phyloP scores from a whole-genome alignment of 495 filamentous ascomycete genomes.

The Penicillium longicatenatum region DNA sequence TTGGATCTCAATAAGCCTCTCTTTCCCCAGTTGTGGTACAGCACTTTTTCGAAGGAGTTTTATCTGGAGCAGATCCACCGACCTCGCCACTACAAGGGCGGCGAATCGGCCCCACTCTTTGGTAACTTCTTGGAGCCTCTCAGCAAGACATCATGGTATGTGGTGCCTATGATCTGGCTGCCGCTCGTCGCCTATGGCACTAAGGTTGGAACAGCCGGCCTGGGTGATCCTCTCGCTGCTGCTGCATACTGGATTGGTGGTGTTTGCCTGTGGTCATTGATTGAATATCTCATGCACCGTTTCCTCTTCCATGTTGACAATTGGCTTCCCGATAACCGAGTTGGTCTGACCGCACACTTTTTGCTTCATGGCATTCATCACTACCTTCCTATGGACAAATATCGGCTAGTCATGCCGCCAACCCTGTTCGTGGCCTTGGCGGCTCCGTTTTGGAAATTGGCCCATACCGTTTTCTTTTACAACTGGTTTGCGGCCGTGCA shows the following conservation, averaged over 20 bases:
- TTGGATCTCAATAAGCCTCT: slow-evolving; percentile 86
- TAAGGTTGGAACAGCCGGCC: slow-evolving; percentile 62
- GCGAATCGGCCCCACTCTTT: slow-evolving; percentile 89
- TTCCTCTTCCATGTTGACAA: slow-evolving; percentile 93
- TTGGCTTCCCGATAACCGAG: slow-evolving; percentile 89
- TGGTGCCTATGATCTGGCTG: slow-evolving; percentile 85
- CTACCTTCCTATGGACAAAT: slow-evolving; percentile 97
- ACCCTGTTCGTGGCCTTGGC: slow-evolving; percentile 84
- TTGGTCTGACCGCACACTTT: slow-evolving; percentile 89
- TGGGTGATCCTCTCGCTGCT: slow-evolving; percentile 45
- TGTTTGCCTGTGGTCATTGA: slow-evolving; percentile 78
- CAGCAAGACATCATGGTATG: slow-evolving; percentile 90
- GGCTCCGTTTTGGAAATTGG: slow-evolving; percentile 89
- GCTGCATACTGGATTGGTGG: slow-evolving; percentile 64
- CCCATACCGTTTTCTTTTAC: slow-evolving; percentile 79
- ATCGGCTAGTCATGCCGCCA: slow-evolving; percentile 96
- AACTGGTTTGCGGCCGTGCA: slow-evolving; percentile 79
- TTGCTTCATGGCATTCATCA: slow-evolving; percentile 96
- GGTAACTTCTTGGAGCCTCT: slow-evolving; percentile 97
- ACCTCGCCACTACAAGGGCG: slow-evolving; percentile 91
- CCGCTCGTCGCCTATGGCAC: slow-evolving; percentile 76
- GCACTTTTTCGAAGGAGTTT: slow-evolving; percentile 88
- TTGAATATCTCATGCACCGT: slow-evolving; percentile 89
- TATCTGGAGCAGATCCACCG: slow-evolving; percentile 96
- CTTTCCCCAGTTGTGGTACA: slow-evolving; percentile 83